Conservation (phyloP, 768 basidiomycete genomes). For the Crassisporium funariophilum region DNA sequence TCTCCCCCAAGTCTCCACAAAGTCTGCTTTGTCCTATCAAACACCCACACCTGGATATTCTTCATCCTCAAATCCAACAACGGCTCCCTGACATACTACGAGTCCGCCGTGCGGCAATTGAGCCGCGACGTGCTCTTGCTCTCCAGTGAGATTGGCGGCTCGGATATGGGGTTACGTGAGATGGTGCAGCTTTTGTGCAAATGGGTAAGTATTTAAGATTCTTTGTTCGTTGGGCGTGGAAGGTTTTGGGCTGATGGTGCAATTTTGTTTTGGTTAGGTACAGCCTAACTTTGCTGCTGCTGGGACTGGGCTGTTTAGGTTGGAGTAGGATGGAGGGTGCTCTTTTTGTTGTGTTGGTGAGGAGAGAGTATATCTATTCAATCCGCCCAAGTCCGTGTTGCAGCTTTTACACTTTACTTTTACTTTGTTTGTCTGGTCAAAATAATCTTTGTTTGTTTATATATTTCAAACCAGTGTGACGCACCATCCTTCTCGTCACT, state of each 20-base stretch:
- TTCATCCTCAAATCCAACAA: background rate
- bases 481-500: no score
- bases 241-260: background rate
- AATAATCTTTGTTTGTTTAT: no score
- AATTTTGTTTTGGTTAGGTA: no score
- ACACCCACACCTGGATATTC: background rate
- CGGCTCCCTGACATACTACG: background rate
- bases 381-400: no score
- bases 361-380: no score
- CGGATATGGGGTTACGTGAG: background rate
- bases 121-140: background rate
- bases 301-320: background rate
- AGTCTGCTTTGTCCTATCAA: background rate
- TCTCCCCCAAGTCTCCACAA: background rate
- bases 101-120: background rate
- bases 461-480: no score
- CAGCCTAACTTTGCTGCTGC: no score
- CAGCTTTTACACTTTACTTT: no score
- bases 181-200: background rate
- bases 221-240: background rate
- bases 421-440: no score
- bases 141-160: no score
- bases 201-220: background rate
- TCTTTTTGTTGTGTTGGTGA: no score
- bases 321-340: no score